phyloP scores from a whole-genome alignment of 805 yeast species.

The Wickerhamiella lipophila region DNA sequence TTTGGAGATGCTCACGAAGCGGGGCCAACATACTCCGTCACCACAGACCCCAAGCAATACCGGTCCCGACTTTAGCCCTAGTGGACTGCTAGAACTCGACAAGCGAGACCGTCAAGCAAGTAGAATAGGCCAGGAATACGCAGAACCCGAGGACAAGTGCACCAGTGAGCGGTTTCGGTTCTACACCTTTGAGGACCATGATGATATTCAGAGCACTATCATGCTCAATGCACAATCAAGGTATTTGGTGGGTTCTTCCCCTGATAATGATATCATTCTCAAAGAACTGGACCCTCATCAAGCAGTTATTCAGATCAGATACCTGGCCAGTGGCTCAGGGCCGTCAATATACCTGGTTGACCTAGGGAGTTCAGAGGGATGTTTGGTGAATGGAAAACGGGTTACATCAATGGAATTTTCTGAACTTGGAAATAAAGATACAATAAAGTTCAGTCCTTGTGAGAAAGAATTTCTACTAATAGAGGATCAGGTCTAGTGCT shows the following conservation, averaged over 20 bases:
- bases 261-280: slow-evolving; percentile 2
- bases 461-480: slow-evolving; percentile 10
- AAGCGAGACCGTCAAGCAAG: neutral
- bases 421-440: slow-evolving; percentile 32
- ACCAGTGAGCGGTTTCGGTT: slow-evolving; percentile 5
- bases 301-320: slow-evolving; percentile 35
- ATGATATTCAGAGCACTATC: slow-evolving; percentile 11
- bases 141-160: neutral
- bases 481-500: slow-evolving; percentile 3
- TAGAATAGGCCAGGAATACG: neutral
- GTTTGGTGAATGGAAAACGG: slow-evolving; percentile 30
- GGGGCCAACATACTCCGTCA: neutral
- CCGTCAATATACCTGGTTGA: slow-evolving; percentile 32
- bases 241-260: slow-evolving; percentile 10
- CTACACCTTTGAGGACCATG: slow-evolving; percentile 14
- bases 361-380: slow-evolving; percentile 35
- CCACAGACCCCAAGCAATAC: neutral
- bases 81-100: slow-evolving; percentile 6
- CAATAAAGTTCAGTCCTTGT: slow-evolving; percentile 28
- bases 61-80: neutral
- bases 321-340: slow-evolving; percentile 6
- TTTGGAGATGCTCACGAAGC: slow-evolving; percentile 1
- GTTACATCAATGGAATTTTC: slow-evolving; percentile 32
- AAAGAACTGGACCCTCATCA: slow-evolving; percentile 26
- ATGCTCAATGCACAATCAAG: slow-evolving; percentile 6